Evolutionary conservation across 352 stramenopile genomes (phyloP), one percentile per base, ranked within the genome.

Genomic region (Phytophthora palmivora): DNA sequence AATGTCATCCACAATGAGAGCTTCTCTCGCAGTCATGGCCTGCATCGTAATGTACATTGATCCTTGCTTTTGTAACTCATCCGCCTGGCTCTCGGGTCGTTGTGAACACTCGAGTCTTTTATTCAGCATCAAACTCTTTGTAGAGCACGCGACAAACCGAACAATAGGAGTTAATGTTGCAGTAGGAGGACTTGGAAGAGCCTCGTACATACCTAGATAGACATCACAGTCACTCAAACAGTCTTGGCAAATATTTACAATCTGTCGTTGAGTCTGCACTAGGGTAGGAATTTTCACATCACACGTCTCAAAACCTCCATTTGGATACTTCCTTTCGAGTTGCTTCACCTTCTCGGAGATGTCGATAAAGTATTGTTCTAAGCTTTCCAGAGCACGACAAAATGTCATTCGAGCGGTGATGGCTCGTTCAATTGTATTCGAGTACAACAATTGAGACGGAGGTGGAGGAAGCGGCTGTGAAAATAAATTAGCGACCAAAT

Each of bases 221-320:
- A 92, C 43, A 47, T 92, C 85, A 30, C 78, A 89, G 28, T 92
- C 82, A 33, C 58, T 81, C 26, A 94, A 61, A 55, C 83, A 92
- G 14, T 58, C 39, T 38, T 89, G 70, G 7, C 83, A 72, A 10
- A 67, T 67, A 28, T 87, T 78, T 2, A 92, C 57, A 24, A 92
- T 67, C 19, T 79, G 73, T 6, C 82, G 74, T 39, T 92, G 82
- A 0, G 75, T 48, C 50, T 94, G 85, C 1, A 91, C 63, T 24
- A 92, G 52, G 16, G 79, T 92, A 0, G 79, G 82, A 12, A 86
- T 68, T 18, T 73, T 80, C 28, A 51, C 43, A 6, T 28, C 43
- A 26, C 33, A 38, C 8, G 5, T 16, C 45, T 62, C 43, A 9
- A 55, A 55, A 34, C 1, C 19, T 6, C 44, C 28, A 38, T 14